Base-by-base conservation (phyloP, 345 rosid genomes). In the Rhodamnia argentea region DNA sequence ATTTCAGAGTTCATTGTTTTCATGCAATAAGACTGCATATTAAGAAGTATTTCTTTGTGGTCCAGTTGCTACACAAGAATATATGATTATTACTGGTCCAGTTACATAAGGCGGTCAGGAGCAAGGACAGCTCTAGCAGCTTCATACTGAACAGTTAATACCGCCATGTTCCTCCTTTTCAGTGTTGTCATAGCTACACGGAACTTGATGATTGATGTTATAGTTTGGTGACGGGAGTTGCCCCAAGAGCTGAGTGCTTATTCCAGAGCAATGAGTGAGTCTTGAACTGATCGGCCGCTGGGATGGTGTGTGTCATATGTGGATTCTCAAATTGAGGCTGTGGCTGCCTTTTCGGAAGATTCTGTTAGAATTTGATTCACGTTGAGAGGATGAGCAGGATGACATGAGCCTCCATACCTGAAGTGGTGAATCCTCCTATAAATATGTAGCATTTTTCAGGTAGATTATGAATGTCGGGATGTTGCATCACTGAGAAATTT, bases 161-260 rank as follows among this genome's bases (percentile, higher is more conserved):
- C 32, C 32, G 76, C 76, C 42, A 62, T 62, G 42, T 18, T 62
- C 42, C 76, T 62, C 42, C 11, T 62, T 29, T 29, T 42, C 44
- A 42, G 4, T 42, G 44, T 42, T 42, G 3, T 62, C 76, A 29
- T 29, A 29, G 76, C 76, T 62, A 18, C 12, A 9, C 3, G 1
- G 23, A 62, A 42, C 22, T 62, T 2, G 1, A 1, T 62, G 76
- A 62, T 40, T 0, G 5, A 62, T 29, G 9, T 62, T 29, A 29
- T 29, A 15, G 42, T 60, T 60, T 60, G 37, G 74, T 29, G 76
- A 15, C 32, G 42, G 76, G 42, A 62, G 42, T 20, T 29, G 76
- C 5, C 23, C 76, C 12, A 0, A 29, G 23, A 62, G 42, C 42
- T 1, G 42, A 0, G 23, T 0, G 12, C 76, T 8, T 15, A 62